Conservation (phyloP, 805 yeast genomes). For the Suhomyces pyralidae region DNA sequence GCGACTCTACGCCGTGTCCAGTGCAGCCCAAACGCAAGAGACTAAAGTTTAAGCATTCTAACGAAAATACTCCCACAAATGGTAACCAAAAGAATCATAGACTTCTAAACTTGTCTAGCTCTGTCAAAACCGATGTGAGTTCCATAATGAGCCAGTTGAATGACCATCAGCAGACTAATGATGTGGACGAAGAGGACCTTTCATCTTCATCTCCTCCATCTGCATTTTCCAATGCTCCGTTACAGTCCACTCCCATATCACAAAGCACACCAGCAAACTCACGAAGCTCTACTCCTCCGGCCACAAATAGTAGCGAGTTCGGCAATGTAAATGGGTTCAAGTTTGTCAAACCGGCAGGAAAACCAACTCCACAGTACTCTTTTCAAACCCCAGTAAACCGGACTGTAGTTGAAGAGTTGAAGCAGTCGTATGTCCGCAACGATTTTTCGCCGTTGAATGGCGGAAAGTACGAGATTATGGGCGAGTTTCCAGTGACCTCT, state of each 20-base stretch:
- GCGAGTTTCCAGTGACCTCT: constrained; percentile 30
- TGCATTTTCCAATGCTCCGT: neutral
- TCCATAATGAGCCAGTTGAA: constrained; percentile 19
- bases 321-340: constrained; percentile 44
- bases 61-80: constrained; percentile 20
- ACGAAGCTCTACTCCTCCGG: constrained; percentile 32
- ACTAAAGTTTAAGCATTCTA: constrained; percentile 23
- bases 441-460: constrained; percentile 7
- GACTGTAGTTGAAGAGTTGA: neutral
- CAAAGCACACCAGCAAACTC: constrained; percentile 44
- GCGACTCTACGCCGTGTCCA: constrained; percentile 46
- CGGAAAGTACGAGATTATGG: constrained; percentile 23
- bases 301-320: constrained; percentile 17
- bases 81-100: constrained; percentile 15
- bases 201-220: constrained; percentile 5
- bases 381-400: constrained; percentile 16
- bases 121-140: constrained; percentile 25
- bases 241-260: constrained; percentile 35
- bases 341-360: constrained; percentile 33
- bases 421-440: constrained; percentile 11
- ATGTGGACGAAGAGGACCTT: constrained; percentile 8
- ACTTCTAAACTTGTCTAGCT: constrained; percentile 30
- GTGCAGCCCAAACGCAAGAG: constrained; percentile 37
- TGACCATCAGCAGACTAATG: constrained; percentile 7
- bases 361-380: constrained; percentile 16